These are phyloP conservation scores for Amaranthus hypochondriacus DNA, from an alignment of 148 eudicot species.

Conservation along the genomic window DNA sequence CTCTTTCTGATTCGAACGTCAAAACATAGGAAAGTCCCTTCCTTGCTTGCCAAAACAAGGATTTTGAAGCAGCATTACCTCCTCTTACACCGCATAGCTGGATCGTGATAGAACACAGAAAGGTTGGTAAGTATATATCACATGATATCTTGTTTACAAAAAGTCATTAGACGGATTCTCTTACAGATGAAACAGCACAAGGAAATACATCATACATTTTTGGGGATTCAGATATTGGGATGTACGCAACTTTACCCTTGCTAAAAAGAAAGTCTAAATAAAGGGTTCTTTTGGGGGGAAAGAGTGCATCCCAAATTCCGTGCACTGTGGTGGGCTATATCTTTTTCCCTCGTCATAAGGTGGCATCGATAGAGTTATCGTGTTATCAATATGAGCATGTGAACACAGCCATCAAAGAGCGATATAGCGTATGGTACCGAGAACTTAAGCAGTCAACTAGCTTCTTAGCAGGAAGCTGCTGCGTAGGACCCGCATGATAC, in stretches of 20 bases:
- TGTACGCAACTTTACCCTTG: no score
- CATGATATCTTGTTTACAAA: not conserved
- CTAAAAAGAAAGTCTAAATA: no score
- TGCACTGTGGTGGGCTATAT: not conserved
- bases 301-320: not conserved
- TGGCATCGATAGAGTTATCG: not conserved
- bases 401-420: not conserved
- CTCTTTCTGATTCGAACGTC: conserved; percentile 73
- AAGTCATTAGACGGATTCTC: not conserved
- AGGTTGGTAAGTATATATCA: not conserved
- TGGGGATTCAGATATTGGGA: no score
- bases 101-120: not conserved
- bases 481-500: not conserved
- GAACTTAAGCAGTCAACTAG: not conserved
- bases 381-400: not conserved
- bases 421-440: no score
- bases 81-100: conserved; percentile 95
- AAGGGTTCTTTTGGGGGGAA: no score
- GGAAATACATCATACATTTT: no score
- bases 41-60: conserved; percentile 88
- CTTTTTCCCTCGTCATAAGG: not conserved
- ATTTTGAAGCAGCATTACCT: conserved; percentile 81
- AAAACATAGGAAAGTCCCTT: conserved; percentile 74
- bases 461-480: not conserved
- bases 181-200: not conserved